A percentile compares a stretch with the other conserved stretches of the same genome.
phyloP scores from a whole-genome alignment of 192 early-diverging fungal species.

The Thamnidium elegans region DNA sequence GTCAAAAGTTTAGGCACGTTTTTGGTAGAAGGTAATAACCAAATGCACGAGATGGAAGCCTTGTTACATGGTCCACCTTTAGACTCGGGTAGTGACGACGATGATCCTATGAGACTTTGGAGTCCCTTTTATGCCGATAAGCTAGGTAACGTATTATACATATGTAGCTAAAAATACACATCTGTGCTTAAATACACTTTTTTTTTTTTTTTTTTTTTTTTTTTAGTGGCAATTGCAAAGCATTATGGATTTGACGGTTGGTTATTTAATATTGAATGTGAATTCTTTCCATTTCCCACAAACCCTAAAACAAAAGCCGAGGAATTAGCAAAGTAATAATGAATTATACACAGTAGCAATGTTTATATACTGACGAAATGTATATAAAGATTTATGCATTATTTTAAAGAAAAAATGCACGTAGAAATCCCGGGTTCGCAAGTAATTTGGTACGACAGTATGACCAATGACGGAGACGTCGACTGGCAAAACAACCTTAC shows the following conservation, averaged over 20 bases:
- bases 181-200: background rate
- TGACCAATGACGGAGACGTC: conserved; percentile 48
- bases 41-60: conserved; percentile 47
- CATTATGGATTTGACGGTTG: conserved; percentile 70
- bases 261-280: conserved; percentile 65
- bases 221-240: conserved; percentile 50
- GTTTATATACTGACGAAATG: conserved; percentile 20
- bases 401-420: conserved; percentile 48
- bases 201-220: conserved; percentile 4
- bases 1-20: conserved; percentile 57
- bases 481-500: conserved; percentile 60
- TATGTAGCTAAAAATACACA: background rate
- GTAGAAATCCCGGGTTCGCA: conserved; percentile 43
- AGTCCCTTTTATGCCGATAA: conserved; percentile 54
- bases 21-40: conserved; percentile 55
- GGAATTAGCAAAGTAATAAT: conserved; percentile 23
- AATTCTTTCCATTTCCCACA: conserved; percentile 30
- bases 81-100: conserved; percentile 9
- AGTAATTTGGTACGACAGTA: conserved; percentile 64
- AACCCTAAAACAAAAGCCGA: conserved; percentile 25
- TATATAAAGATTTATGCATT: conserved; percentile 38
- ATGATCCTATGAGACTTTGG: conserved; percentile 38
- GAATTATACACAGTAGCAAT: background rate
- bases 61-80: conserved; percentile 47
- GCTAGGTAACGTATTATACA: conserved; percentile 34